Base-by-base conservation (phyloP, 2,329 filamentous ascomycete species). In the Colletotrichum agaves region DNA sequence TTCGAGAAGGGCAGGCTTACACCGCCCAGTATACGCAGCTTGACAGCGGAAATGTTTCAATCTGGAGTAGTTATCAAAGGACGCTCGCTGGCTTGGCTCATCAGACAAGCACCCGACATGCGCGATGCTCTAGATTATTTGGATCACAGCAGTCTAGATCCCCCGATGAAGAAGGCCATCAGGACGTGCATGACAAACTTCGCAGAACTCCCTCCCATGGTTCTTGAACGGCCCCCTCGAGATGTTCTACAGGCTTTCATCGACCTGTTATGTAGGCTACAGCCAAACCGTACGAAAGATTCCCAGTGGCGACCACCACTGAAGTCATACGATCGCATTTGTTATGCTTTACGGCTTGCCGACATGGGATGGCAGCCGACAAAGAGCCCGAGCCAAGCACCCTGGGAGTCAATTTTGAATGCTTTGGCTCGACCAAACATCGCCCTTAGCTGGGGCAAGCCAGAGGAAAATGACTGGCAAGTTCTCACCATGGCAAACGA, bases 1-100 rank as follows among this genome's bases (percentile, higher is more conserved):
- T 87, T 89, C 61, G 91, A 92, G 64, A 87, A 87, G 71, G 84
- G 88, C 43, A 83, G 87, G n/a, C 79, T 88, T 47, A 80, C 83
- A 13, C 87, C 91, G 1, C 91, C 91, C 2, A 84, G 81, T 1
- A 78, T 89, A 11, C 77, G 83, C 4, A 81, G 86, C 57, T 80
- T 94, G 4, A 91, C 90, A 66, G 74, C 81, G 11, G 80, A 83
- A 46, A 91, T 94, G 87, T 74, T 79, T 12, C 74, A 73, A 1
- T 79, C 81, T 2, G 82, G 83, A 1, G 74, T 90, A 19, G 72
- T 72, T 3, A 67, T 81, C 7, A 67, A 75, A 17, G 21, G 23
- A 17, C 41, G 33, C 19, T 39, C 12, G 10, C 44, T 72, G 21
- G 41, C 63, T 21, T 39, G 56, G 13, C 69, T 72, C 15, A 55